Base-by-base conservation (phyloP, 306 rosid genomes). In the Senna tora region DNA sequence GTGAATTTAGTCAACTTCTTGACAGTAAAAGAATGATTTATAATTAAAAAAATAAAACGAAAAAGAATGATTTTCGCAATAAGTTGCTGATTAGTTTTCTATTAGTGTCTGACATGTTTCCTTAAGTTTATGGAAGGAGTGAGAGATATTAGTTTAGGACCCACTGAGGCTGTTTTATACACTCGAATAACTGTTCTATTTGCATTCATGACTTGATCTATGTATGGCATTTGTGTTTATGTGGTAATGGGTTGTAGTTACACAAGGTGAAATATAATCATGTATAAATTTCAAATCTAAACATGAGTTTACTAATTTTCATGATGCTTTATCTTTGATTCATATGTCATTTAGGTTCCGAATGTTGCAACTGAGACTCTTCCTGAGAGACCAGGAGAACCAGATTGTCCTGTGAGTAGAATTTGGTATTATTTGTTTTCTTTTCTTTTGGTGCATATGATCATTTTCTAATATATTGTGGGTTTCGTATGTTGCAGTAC, bases 401-500 rank as follows among this genome's bases (percentile, higher is more conserved):
- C 91, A 74, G 98, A 94, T 81, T 94, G 98, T 79, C 97, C 97
- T 4, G 98, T 94, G 80, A 84, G 97, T 85, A 78, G 53, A 72
- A 58, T 71, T 76, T 55, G 10, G 65, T 66, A 19, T 55, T 58
- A 16, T 38, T 66, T 28, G 11, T 30, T 43, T 34, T 33, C 15
- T 30, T 65, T 49, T 19, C 41, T 30, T 74, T 52, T 9, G 14
- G 71, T 75, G 77, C 69, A 69, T 69, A 69, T 72, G 65, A 46
- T 14, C 50, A 43, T 75, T 73, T 73, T 72, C 75, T 71, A 55
- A 78, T 73, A 66, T 45, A 32, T 80, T 80, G 33, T 54, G 53
- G 39, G 21, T 67, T 51, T 49, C 21, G 57, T 71, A 51, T 66
- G 12, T 73, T 78, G 82, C 92, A 94, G 98, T 91, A 75, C 84